phyloP scores from a whole-genome alignment of 2,329 filamentous ascomycete species.

The Colletotrichum eremochloae region DNA sequence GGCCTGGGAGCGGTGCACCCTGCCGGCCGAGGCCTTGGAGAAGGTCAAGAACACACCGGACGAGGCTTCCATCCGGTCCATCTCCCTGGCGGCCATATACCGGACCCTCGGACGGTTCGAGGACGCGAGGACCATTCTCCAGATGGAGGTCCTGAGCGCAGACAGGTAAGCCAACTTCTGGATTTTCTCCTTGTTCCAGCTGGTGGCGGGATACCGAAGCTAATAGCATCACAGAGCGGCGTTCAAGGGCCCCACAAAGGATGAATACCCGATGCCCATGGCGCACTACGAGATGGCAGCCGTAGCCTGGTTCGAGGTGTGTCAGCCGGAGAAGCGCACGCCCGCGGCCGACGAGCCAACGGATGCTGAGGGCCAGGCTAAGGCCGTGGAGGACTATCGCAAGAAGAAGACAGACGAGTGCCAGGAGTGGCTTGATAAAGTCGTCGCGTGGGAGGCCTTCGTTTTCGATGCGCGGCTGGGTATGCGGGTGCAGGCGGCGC shows the following conservation, averaged over 20 bases:
- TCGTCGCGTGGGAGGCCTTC: conserved; percentile 78
- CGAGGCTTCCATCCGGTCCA: conserved; percentile 73
- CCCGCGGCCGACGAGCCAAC: conserved; percentile 51
- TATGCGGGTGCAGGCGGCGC: conserved; percentile 77
- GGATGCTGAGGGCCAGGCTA: conserved; percentile 36
- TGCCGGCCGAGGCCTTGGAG: conserved; percentile 54
- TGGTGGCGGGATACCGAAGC: neutral
- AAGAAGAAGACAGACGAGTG: conserved; percentile 70
- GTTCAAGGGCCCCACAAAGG: conserved; percentile 72
- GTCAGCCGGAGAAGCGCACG: conserved; percentile 50
- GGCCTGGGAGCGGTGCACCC: conserved; percentile 73
- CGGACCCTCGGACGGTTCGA: conserved; percentile 72
- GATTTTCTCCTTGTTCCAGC: neutral
- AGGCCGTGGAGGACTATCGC: conserved; percentile 55
- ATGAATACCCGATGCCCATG: conserved; percentile 79
- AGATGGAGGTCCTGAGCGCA: conserved; percentile 73
- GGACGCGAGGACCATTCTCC: conserved; percentile 75
- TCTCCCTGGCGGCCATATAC: conserved; percentile 76
- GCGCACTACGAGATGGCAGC: conserved; percentile 91
- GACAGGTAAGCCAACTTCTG: conserved; percentile 64
- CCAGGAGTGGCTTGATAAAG: conserved; percentile 74
- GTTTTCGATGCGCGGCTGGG: conserved; percentile 81
- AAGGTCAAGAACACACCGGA: conserved; percentile 67
- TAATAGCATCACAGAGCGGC: conserved; percentile 52
- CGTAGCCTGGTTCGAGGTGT: conserved; percentile 80